Base-by-base conservation (phyloP, 768 basidiomycete species). In the Calocybe cyanea region DNA sequence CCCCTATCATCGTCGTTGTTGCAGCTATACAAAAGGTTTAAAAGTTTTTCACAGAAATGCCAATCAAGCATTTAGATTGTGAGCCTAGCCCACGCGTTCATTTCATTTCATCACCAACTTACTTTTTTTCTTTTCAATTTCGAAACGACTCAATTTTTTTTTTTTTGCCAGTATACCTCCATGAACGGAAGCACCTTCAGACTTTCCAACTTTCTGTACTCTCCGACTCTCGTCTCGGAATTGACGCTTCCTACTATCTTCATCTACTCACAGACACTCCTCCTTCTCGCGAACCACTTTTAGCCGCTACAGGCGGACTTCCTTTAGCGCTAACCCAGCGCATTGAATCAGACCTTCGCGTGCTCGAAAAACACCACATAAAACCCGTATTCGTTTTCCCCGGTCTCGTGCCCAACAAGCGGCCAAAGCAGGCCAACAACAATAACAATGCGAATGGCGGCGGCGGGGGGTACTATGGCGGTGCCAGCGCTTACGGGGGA, bases 301-400 rank as follows among this genome's bases (percentile, higher is more conserved):
- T 97, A 10, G 89, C 94, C 0, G 93, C 95, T 0, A 95, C 94
- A 1, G 96, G 96, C 15, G 96, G 96, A 31, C 78, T 94, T 14
- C 96, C 95, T 1, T 77, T 97, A 46, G 86, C 91, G 38, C 77
- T 99, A 45, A 85, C 84, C 18, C 75, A 78, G 55, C 85, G 90
- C 52, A 91, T 99, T 63, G 94, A 97, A 68, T 75, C 82, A 31
- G 94, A 99, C 73, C 75, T 98, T 37, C 87, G 94, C 38, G 72
- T 79, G 11, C 84, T 98, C 60, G 93, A 96, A 75, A 86, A 85
- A 67, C 73, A 89, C 25, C 84, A 79, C 54, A 97, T 99, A 75
- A 96, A 95, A 63, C 96, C 96, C 17, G 92, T 99, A n/a, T 95
- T 99, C 58, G 91, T 99, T 41, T 98, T 98, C 66, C 83, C 90